Evolutionary conservation across 2,329 filamentous ascomycete genomes (phyloP).

Genomic region (Fusarium udum): DNA sequence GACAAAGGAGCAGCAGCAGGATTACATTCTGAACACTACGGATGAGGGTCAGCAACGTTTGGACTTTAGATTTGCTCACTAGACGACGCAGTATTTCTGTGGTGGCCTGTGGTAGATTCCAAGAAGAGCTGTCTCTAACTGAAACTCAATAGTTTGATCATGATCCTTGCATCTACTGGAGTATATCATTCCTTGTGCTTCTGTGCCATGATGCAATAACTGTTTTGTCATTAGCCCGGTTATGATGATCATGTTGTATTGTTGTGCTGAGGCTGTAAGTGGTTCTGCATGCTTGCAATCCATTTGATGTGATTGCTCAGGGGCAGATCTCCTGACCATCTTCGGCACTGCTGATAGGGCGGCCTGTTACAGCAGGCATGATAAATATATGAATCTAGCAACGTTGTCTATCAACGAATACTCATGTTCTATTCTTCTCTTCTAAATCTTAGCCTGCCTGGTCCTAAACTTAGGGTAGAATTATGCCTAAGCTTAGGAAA

Average conservation of each 20-base stretch:
- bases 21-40: conserved; percentile 59
- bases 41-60: conserved; percentile 65
- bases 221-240: not conserved
- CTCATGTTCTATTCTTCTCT: not conserved
- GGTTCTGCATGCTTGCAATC: not conserved
- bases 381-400: not conserved
- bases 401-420: not conserved
- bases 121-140: not conserved
- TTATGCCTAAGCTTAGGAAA: not conserved
- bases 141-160: not conserved
- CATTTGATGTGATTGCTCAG: not conserved
- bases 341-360: not conserved
- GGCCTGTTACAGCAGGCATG: not conserved
- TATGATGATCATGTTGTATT: not conserved
- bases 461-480: not conserved
- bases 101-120: not conserved
- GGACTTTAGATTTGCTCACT: conserved; percentile 64
- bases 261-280: not conserved
- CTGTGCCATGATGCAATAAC: not conserved
- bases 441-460: not conserved
- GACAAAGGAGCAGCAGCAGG: conserved; percentile 56
- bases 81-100: not conserved
- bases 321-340: fast-evolving
- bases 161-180: not conserved
- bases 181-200: not conserved